Evolutionary conservation across 73 alveolate species (phyloP).

Genomic region (Breviolum minutum): DNA sequence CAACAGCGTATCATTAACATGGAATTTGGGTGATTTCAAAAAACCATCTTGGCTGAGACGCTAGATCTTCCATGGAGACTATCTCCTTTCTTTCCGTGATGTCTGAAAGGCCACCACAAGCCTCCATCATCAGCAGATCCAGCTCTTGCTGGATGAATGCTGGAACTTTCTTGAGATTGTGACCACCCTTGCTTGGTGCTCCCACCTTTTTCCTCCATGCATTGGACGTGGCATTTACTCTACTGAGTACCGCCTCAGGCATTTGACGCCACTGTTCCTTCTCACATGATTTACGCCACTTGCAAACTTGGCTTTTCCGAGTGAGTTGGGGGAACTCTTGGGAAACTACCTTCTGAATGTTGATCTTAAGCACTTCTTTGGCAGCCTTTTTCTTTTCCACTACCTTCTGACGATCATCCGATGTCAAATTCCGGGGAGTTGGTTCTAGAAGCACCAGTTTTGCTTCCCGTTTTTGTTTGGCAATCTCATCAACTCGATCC

Average conservation of each 20-base stretch:
- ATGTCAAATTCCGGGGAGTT: background rate
- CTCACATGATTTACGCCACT: background rate
- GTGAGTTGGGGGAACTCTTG: background rate
- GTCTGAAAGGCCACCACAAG: background rate
- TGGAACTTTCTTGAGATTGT: background rate
- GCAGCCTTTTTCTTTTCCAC: background rate
- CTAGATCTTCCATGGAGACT: background rate
- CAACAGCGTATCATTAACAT: too few relatives aligned
- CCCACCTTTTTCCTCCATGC: background rate
- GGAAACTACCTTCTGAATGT: background rate
- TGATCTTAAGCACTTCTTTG: background rate
- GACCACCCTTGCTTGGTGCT: background rate
- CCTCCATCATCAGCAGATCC: background rate
- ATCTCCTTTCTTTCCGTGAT: background rate
- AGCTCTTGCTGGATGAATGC: background rate
- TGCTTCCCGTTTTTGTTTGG: background rate
- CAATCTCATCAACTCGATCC: background rate
- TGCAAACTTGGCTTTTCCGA: background rate
- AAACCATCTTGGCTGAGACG: background rate
- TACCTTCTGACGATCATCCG: background rate
- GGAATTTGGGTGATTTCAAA: background rate
- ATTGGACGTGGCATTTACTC: background rate
- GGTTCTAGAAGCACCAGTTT: background rate
- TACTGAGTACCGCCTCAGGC: background rate
- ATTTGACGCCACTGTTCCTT: background rate